These are phyloP conservation scores for Jatropha podagrica DNA, from an alignment of 441 rosid species.

Conservation along the genomic window DNA sequence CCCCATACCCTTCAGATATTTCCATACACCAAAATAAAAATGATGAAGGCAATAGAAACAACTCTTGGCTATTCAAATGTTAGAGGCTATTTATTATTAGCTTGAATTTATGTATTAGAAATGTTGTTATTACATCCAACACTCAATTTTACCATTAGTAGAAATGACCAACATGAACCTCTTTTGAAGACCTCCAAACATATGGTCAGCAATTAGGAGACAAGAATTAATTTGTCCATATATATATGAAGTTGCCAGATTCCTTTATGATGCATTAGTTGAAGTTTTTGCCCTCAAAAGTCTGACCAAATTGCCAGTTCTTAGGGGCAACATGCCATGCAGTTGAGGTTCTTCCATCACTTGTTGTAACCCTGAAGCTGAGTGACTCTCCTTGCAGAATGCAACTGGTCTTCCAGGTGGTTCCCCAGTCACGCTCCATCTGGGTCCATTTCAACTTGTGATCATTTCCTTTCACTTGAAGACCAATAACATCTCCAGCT, in stretches of 20 bases:
- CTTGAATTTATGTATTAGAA: not conserved
- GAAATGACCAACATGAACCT: not conserved
- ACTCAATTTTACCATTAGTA: not conserved
- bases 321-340: conserved; percentile 40
- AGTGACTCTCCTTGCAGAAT: conserved; percentile 41
- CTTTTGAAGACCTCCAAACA: not conserved
- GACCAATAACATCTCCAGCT: conserved; percentile 43
- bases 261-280: not conserved
- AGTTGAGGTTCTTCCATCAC: conserved; percentile 42
- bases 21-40: not conserved
- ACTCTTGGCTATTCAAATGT: not conserved
- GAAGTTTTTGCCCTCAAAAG: conserved; percentile 55
- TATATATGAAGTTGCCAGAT: not conserved
- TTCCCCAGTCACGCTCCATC: conserved; percentile 48
- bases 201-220: not conserved
- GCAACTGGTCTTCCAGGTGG: conserved; percentile 42
- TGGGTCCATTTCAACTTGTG: conserved; percentile 40
- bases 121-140: not conserved
- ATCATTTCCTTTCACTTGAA: conserved; percentile 43
- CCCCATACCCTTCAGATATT: too few species aligned
- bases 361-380: conserved; percentile 41
- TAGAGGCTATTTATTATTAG: not conserved
- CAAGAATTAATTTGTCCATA: not conserved
- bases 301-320: conserved; percentile 52
- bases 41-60: not conserved